phyloP scores from a whole-genome alignment of 1,284 basidiomycete species.

The Boletellus dicymbophilus region DNA sequence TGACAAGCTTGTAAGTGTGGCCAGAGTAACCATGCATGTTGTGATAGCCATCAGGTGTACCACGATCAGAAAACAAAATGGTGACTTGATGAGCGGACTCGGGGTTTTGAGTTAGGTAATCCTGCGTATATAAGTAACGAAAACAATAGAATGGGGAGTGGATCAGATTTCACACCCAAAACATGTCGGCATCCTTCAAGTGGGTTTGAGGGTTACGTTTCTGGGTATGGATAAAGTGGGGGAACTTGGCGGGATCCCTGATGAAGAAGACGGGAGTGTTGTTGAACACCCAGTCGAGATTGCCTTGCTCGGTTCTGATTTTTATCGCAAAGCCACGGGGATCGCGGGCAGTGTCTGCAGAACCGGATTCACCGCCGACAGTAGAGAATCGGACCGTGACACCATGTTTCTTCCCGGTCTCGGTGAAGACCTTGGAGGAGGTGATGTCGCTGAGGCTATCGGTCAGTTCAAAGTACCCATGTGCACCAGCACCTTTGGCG shows the following conservation, averaged over 20 bases:
- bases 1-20: conserved; percentile 91
- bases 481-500: conserved; percentile 87
- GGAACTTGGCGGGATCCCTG: conserved; percentile 81
- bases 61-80: conserved; percentile 90
- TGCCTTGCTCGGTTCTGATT: conserved; percentile 87
- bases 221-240: conserved; percentile 96
- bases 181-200: conserved; percentile 79
- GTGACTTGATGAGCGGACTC: conserved; percentile 91
- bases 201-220: conserved; percentile 92
- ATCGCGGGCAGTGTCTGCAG: conserved; percentile 89
- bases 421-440: conserved; percentile 69
- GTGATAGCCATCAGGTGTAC: conserved; percentile 85
- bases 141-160: neutral
- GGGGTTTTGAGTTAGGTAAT: conserved; percentile 90
- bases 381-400: conserved; percentile 87
- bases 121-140: conserved; percentile 44
- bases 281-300: conserved; percentile 91
- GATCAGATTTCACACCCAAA: conserved; percentile 57
- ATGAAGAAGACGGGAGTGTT: conserved; percentile 93
- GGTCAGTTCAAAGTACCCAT: conserved; percentile 90
- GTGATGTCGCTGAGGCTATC: conserved; percentile 83
- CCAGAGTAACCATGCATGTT: conserved; percentile 90
- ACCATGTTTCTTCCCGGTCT: conserved; percentile 70
- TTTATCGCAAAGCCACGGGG: conserved; percentile 94
- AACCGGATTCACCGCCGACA: conserved; percentile 86